Conservation (phyloP, 805 yeast genomes). For the Wilhelminamyces savonicus region DNA sequence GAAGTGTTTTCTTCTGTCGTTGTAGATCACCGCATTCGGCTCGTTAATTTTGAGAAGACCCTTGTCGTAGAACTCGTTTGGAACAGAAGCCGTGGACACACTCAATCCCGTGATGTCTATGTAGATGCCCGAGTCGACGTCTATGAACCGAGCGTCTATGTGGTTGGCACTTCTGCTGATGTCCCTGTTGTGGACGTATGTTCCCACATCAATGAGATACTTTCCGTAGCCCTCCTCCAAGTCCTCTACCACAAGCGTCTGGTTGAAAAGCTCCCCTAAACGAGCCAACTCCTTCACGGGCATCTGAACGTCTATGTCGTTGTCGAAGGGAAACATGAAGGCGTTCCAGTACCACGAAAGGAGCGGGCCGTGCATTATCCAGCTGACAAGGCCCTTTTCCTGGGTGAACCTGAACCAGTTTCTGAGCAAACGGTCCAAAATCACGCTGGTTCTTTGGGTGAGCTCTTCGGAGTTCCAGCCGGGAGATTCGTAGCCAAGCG, state of each 20-base stretch:
- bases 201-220: constrained; percentile 9
- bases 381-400: constrained; percentile 8
- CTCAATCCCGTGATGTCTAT: constrained; percentile 11
- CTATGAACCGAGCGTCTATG: constrained; percentile 11
- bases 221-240: constrained; percentile 9
- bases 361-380: constrained; percentile 12
- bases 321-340: constrained; percentile 10
- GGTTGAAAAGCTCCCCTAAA: constrained; percentile 5
- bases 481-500: constrained; percentile 3
- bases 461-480: constrained; percentile 9
- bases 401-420: constrained; percentile 9
- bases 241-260: constrained; percentile 10
- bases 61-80: constrained; percentile 5
- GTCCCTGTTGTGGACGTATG: constrained; percentile 9
- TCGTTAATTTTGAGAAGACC: constrained; percentile 1
- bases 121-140: constrained; percentile 10
- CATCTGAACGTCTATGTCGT: constrained; percentile 11
- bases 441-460: constrained; percentile 6
- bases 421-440: constrained; percentile 8
- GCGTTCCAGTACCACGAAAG: constrained; percentile 13
- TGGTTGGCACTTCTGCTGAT: constrained; percentile 5
- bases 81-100: constrained; percentile 5
- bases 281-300: constrained; percentile 7
- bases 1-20: constrained; percentile 10
- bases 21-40: constrained; percentile 7